Evolutionary conservation across 1,284 basidiomycete genomes (phyloP), one percentile per base, ranked within the genome.

Genomic region (Ustilago cynodontis): DNA sequence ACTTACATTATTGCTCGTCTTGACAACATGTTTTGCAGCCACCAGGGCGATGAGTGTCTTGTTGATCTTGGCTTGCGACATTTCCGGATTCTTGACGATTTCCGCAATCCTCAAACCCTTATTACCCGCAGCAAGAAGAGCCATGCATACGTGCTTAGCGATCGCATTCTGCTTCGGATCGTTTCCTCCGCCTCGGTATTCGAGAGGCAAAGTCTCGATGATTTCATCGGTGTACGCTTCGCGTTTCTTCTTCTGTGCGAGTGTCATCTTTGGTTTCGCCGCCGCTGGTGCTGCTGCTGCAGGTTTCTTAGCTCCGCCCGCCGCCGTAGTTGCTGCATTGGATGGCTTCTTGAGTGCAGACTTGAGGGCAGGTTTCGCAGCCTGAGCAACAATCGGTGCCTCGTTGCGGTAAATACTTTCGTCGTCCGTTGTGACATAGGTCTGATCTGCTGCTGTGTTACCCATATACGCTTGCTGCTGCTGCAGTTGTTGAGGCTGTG

Each of bases 31-130:
- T 85, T 96, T 97, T 59, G 94, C 90, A 78, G 92, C 92, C 1
- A 95, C 93, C 1, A 97, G 88, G 1, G 94, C 93, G 64, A 97
- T 94, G 33, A 98, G 88, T 77, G 94, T 94, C 86, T 95, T 96
- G 87, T 97, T 96, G 49, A 94, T 94, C 39, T 92, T 90, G 7
- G 93, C 92, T 87, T 95, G 94, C 53, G 91, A 92, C 52, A 95
- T 88, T 66, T 94, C 93, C 0, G 94, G 93, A 1, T 91, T 91
- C 55, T 89, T 90, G 72, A 94, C 90, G 58, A 97, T 89, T 56
- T 94, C 93, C 43, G 89, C 87, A 43, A 95, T 71, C 13, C 83
- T 57, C n/a, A 82, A 41, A 6, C 84, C 84, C 13, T 69, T 61
- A 20, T 52, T 37, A 6, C 79, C 78, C 3, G 80, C 77, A 1